phyloP scores from a whole-genome alignment of 2,329 filamentous ascomycete species.

The Tolypocladium tundrense region DNA sequence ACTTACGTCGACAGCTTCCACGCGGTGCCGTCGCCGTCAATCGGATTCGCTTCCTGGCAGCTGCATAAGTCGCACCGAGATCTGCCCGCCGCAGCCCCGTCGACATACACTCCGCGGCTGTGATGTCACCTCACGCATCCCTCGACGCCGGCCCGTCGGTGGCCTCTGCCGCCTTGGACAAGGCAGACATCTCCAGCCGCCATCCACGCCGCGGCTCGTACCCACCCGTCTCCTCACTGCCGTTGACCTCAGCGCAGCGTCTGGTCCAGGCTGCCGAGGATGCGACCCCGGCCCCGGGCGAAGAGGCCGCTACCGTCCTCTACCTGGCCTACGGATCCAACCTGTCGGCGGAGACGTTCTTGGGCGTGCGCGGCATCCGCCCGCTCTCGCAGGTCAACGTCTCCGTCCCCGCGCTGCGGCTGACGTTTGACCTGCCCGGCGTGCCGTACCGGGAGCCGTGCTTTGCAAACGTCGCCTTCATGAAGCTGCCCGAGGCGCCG shows the following conservation, averaged over 20 bases:
- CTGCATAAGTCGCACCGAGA: background rate
- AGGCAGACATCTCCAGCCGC: conserved; percentile 11
- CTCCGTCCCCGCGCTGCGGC: conserved; percentile 62
- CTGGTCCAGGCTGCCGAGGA: conserved; percentile 18
- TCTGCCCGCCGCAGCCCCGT: background rate
- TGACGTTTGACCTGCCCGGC: conserved; percentile 80
- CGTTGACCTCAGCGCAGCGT: conserved; percentile 17
- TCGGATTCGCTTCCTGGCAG: background rate
- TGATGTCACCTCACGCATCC: background rate
- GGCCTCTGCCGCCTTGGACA: conserved; percentile 12
- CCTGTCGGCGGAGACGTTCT: conserved; percentile 69
- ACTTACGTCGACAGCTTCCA: too few species aligned
- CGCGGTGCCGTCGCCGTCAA: background rate
- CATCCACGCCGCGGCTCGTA: conserved; percentile 13
- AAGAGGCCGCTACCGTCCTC: conserved; percentile 43
- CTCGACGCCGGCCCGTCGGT: conserved; percentile 1
- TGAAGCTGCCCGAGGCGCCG: conserved; percentile 36
- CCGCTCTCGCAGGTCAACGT: conserved; percentile 77
- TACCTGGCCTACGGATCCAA: conserved; percentile 93
- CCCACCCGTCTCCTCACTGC: conserved; percentile 20
- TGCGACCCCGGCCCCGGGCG: conserved; percentile 10
- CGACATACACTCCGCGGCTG: too few species aligned
- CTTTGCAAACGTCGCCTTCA: conserved; percentile 70
- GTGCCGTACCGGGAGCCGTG: conserved; percentile 84
- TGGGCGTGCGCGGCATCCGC: conserved; percentile 64